Evolutionary conservation across 2,329 filamentous ascomycete genomes (phyloP), one percentile per base, ranked within the genome.

Genomic region (Fusarium temperatum): DNA sequence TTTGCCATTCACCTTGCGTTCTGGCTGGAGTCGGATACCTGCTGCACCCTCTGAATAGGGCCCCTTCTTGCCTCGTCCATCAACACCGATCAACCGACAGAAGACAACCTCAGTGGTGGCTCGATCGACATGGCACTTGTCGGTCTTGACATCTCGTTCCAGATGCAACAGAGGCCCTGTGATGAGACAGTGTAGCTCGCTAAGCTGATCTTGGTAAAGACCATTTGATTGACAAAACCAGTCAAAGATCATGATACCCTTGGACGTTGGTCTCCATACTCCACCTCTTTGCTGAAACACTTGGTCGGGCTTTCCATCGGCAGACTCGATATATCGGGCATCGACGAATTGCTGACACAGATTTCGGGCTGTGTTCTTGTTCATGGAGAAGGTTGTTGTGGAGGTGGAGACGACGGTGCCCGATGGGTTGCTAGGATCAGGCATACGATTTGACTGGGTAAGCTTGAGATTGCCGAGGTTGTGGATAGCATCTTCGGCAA

Each of bases 371-470:
- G 98, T 98, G 81, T 98, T 96, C 83, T 95, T 96, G 58, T 96
- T 96, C 96, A 99, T 99, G 69, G 96, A 98, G 82, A 98, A 99
- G 6, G 96, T 98, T 1, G 96, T 98, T 0, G 96, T 98, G 0
- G 96, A 98, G 1, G 96, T 99, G 0, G 96, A 98, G 3, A 96
- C 98, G 45, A 99, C 96, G 77, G 98, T 98, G 75, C 96, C 90
- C 24, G 94, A 94, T 1, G 95, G 93, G 79, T 98, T 96, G 83
- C 98, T 98, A 38, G 96, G 96, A 79, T 98, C 96, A 3, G 96
- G 96, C 95, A 98, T 98, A 72, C 96, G 94, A 82, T 98, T 98
- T 44, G 96, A 98, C 82, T 99, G 96, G 8, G 95, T 98, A 83
- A 99, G 98, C 79, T 98, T 98, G 76, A 99, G 89, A 13, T 95